phyloP scores from a whole-genome alignment of 2,329 filamentous ascomycete genomes.

The Thermomyces lanuginosus region DNA sequence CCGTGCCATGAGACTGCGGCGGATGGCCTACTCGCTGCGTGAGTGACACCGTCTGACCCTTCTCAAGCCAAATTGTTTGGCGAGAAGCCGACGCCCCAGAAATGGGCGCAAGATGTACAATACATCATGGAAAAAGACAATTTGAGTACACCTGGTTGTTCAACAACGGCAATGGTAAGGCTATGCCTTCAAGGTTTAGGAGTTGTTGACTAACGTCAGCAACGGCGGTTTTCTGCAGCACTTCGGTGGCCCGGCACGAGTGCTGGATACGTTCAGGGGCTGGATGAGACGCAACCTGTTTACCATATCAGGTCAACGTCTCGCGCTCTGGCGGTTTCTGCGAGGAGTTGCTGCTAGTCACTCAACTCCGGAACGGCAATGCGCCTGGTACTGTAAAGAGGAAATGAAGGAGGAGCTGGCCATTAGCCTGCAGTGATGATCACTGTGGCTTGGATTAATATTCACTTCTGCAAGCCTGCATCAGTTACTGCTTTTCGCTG shows the following conservation, averaged over 20 bases:
- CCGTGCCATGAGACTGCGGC: too few species aligned
- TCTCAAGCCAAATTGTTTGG: conserved; percentile 23
- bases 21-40: conserved; percentile 20
- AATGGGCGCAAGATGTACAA: conserved; percentile 21
- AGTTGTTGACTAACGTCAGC: conserved; percentile 7
- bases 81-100: conserved; percentile 16
- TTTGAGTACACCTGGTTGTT: conserved; percentile 27
- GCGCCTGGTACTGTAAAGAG: conserved; percentile 3
- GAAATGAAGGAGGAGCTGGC: neutral
- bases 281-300: too few species aligned
- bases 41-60: conserved; percentile 28
- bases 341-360: conserved; percentile 9
- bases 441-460: too few species aligned
- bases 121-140: conserved; percentile 19
- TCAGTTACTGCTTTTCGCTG: too few species aligned
- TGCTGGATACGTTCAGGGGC: conserved; percentile 14
- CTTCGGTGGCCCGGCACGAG: conserved; percentile 13
- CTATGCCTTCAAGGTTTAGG: neutral
- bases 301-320: too few species aligned
- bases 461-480: too few species aligned
- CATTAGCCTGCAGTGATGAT: too few species aligned
- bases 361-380: neutral
- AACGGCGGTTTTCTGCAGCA: conserved; percentile 15
- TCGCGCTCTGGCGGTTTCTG: too few species aligned
- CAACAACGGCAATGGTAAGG: conserved; percentile 28